Percentiles rank a stretch among this genome's conserved stretches.
These are phyloP conservation scores for Emmonsia crescens DNA, from an alignment of 2,329 filamentous ascomycete genomes.

Conservation along the genomic window DNA sequence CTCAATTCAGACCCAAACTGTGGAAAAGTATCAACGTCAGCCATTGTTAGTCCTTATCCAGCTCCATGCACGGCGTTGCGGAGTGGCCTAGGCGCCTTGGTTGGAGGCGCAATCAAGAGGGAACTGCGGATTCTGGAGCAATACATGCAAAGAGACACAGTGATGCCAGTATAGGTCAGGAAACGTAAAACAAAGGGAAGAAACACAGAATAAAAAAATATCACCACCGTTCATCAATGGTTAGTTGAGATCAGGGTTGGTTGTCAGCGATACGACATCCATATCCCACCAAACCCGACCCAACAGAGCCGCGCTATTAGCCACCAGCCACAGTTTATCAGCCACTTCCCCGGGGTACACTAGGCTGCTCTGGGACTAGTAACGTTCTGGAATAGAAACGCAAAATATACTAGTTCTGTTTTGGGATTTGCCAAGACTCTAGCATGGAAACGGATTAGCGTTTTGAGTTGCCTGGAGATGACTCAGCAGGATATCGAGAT, in stretches of 20 bases:
- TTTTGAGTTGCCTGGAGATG: neutral
- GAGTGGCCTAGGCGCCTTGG: neutral
- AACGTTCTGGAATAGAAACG: neutral
- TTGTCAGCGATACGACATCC: neutral
- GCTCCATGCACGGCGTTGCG: neutral
- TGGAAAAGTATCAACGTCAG: conserved; percentile 69
- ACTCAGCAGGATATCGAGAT: neutral
- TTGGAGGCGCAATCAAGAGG: neutral
- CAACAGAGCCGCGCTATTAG: neutral
- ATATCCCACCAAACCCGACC: neutral
- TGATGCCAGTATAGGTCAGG: neutral
- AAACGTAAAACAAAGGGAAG: neutral
- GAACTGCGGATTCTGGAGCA: neutral
- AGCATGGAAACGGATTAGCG: neutral
- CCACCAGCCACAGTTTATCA: neutral
- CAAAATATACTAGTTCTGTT: neutral
- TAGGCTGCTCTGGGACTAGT: neutral
- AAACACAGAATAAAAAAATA: neutral
- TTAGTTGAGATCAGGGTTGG: neutral
- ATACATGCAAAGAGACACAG: neutral
- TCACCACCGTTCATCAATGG: neutral
- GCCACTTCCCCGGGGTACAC: neutral
- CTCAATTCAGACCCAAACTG: conserved; percentile 92
- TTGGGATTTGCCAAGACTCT: neutral
- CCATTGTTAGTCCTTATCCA: conserved; percentile 45